Evolutionary conservation across 305 asterid species (phyloP), one percentile per base, ranked within the genome.

Genomic region (Solanum hybrid): DNA sequence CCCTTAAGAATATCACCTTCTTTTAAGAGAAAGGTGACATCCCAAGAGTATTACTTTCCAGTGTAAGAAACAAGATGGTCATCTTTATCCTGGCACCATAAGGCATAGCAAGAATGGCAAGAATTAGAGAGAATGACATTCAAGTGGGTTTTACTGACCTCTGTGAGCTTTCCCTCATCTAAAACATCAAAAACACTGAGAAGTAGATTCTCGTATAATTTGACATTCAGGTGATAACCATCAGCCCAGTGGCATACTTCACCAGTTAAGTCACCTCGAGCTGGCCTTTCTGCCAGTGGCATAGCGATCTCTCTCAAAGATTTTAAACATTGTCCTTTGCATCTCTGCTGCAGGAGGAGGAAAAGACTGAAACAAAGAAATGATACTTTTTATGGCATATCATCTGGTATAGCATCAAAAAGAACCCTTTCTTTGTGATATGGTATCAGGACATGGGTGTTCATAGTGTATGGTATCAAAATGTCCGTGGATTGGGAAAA

Each of bases 171-270:
- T 94, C 99, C 99, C 91, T 97, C 99, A 88, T 97, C 99, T 92
- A 96, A 94, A 92, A 95, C 96, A 92, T 97, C 99, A 91, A 96
- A 97, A 87, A 97, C 95, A 88, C 99, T 96, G 91, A 94, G 98
- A 89, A 97, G 95, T 87, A 97, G 94, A 91, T 95, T 95, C 97
- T 95, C 99, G 89, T 97, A 97, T 78, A 97, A 90, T 93, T 94
- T 95, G 93, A 96, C 98, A 90, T 96, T 97, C 88, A 97, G 91
- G 93, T 94, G 98, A 93, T 95, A 97, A 86, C 99, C 99, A 94
- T 96, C 99, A 60, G 99, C 99, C 98, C 98, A 96, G 90, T 97
- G 99, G 91, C 98, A 95, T 90, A 97, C 91, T 96, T 97, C 99
- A 93, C 98, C 98, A 85, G 99, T 97, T 94, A 97, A 94, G 92